Percentiles rank a stretch among this genome's conserved stretches.
Conservation (phyloP, 2,329 filamentous ascomycete genomes). For the Remersonia thermophila region DNA sequence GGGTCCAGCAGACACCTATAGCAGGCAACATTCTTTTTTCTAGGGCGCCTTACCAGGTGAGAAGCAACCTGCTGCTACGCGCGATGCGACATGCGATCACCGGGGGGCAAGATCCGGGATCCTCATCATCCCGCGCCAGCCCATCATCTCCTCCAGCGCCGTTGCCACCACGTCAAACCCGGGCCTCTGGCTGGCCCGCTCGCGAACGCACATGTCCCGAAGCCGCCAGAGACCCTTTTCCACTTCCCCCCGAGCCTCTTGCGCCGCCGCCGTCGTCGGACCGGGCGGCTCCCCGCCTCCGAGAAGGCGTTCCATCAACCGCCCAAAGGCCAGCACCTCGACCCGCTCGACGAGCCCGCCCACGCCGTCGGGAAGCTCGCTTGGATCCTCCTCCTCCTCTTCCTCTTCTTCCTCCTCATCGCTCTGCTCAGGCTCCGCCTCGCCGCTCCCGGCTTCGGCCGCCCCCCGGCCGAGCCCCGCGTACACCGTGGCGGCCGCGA, state of each 20-base stretch:
- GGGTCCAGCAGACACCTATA: too few relatives aligned
- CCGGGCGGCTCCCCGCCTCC: conserved; percentile 5
- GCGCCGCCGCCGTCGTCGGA: conserved; percentile 17
- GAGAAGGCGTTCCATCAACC: conserved; percentile 33
- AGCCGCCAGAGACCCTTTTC: conserved; percentile 12
- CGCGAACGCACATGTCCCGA: conserved; percentile 19
- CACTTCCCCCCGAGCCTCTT: conserved; percentile 2
- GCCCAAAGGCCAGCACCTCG: conserved; percentile 35
- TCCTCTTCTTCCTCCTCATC: conserved; percentile 7
- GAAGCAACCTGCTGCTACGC: too few relatives aligned
- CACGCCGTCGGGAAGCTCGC: conserved; percentile 5
- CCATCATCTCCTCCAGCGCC: conserved; percentile 14
- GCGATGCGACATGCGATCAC: too few relatives aligned
- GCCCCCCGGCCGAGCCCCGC: conserved; percentile 7
- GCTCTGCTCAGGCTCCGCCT: too few relatives aligned
- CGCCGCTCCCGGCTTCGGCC: too few relatives aligned
- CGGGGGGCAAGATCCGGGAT: too few relatives aligned
- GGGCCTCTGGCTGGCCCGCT: conserved; percentile 20
- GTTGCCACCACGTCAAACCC: conserved; percentile 21
- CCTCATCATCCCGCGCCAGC: conserved; percentile 16
- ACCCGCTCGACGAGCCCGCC: conserved; percentile 26
- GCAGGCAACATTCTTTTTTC: too few relatives aligned
- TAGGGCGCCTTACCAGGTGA: too few relatives aligned
- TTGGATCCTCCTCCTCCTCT: too few relatives aligned
- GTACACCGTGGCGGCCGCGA: conserved; percentile 36